A percentile compares a stretch with the other conserved stretches of the same genome.
These are phyloP conservation scores for Xerocomellus dryophilus DNA, from an alignment of 768 basidiomycete genomes.

Conservation along the genomic window DNA sequence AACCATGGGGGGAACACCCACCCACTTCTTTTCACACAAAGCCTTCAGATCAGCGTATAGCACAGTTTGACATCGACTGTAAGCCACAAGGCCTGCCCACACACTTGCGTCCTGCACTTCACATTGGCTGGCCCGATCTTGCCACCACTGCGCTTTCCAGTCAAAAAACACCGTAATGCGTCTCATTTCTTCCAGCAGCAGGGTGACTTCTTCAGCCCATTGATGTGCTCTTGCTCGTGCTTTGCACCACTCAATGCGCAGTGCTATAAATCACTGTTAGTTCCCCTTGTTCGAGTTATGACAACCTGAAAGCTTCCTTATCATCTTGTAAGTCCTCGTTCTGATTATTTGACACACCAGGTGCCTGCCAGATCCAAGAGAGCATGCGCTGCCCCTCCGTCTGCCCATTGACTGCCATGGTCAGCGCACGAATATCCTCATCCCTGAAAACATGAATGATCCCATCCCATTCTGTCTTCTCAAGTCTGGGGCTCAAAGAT, in stretches of 20 bases:
- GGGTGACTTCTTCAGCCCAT: background rate
- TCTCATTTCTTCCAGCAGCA: background rate
- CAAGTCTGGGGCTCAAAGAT: background rate
- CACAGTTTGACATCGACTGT: background rate
- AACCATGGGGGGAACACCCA: no score
- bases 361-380: background rate
- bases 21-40: background rate
- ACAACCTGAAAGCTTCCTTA: no score
- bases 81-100: background rate
- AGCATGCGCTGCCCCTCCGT: background rate
- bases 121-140: background rate
- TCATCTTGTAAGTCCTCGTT: background rate
- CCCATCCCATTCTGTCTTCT: background rate
- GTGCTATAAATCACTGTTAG: background rate
- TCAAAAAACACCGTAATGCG: background rate
- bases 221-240: background rate
- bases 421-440: background rate
- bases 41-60: background rate
- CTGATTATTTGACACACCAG: background rate
- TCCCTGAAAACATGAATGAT: background rate
- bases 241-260: background rate
- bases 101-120: background rate
- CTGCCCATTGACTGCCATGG: background rate
- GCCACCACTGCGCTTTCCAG: background rate
- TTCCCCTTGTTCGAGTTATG: no score